Evolutionary conservation across 305 asterid genomes (phyloP), one percentile per base, ranked within the genome.

Genomic region (Fraxinus ornus): DNA sequence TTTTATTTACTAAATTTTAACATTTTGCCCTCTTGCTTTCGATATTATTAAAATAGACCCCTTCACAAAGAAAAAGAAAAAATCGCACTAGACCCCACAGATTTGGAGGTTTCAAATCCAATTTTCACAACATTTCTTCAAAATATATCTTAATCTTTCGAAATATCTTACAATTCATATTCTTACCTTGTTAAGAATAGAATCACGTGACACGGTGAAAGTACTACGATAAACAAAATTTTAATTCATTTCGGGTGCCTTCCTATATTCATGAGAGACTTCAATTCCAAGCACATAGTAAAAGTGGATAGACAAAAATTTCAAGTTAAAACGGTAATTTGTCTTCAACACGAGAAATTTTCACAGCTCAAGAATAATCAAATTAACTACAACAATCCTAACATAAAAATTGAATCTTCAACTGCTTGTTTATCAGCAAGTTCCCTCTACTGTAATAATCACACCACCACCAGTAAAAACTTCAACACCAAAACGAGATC

Each of bases 381-480:
- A 84, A 66, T 83, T 36, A 78, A 75, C 80, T 80, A 55, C 76
- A 81, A 1, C 80, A 87, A 66, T 75, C 35, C 86, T 78, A 85
- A 79, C 81, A 76, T 12, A 66, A 66, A 66, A 66, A 66, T 26
- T 36, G 80, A 78, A 83, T 79, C 82, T 87, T 80, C 86, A 83
- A 83, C 86, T 66, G 8, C 74, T 83, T 76, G 83, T 81, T 74
- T 75, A 83, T 71, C 76, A 62, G 81, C 87, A 83, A 57, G 87
- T 52, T 70, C 85, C 85, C 86, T 82, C 88, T 78, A 80, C 87
- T 81, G 87, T 81, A 84, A 78, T 72, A 89, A 85, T 84, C 89
- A 85, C 89, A 86, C 89, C 66, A n/a, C 24, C 66, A 55, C 66
- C 66, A 55, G 6, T 55, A 55, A 55, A 75, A 82, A 80, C 83